Percentiles rank a stretch among this genome's conserved stretches.
phyloP scores from a whole-genome alignment of 2,329 filamentous ascomycete genomes.

The Trichoderma endophyticum region DNA sequence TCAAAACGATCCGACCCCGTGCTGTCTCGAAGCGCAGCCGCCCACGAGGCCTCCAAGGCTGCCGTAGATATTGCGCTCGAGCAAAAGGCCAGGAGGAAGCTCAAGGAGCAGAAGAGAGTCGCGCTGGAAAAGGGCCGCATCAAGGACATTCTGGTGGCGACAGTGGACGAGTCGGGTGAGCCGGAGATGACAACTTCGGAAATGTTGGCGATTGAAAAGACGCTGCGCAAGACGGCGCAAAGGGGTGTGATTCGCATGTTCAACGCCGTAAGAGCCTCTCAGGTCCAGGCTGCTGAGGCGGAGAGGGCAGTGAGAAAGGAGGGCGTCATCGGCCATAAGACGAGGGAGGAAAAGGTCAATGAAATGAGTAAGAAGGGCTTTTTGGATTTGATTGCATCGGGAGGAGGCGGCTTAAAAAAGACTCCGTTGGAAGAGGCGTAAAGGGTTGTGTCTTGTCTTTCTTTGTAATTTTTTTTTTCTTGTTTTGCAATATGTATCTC shows the following conservation, averaged over 20 bases:
- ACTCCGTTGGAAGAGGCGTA: slow-evolving; percentile 54
- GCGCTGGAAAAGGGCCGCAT: slow-evolving; percentile 84
- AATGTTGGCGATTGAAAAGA: slow-evolving; percentile 69
- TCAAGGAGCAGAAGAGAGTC: slow-evolving; percentile 75
- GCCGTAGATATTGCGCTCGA: slow-evolving; percentile 76
- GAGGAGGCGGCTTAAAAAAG: slow-evolving; percentile 58
- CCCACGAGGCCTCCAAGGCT: slow-evolving; percentile 68
- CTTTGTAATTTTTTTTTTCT: not conserved
- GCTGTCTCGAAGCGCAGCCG: slow-evolving; percentile 76
- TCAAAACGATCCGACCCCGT: slow-evolving; percentile 84
- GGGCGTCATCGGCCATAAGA: slow-evolving; percentile 73
- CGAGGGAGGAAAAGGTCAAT: slow-evolving; percentile 82
- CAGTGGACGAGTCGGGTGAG: slow-evolving; percentile 51
- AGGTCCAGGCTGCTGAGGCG: slow-evolving; percentile 81
- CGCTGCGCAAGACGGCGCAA: slow-evolving; percentile 82
- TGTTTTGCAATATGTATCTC: slow-evolving; percentile 7
- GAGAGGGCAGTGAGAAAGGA: slow-evolving; percentile 65
- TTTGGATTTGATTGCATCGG: slow-evolving; percentile 77
- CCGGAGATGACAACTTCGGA: slow-evolving; percentile 48
- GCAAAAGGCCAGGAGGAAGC: slow-evolving; percentile 71
- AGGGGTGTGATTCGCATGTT: slow-evolving; percentile 94
- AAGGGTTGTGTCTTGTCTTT: not conserved
- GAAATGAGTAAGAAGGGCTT: slow-evolving; percentile 98
- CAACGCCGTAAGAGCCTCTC: slow-evolving; percentile 88
- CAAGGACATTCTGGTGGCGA: slow-evolving; percentile 72